These are phyloP conservation scores for Aspergillus floridensis DNA, from an alignment of 2,329 filamentous ascomycete genomes.

Conservation along the genomic window DNA sequence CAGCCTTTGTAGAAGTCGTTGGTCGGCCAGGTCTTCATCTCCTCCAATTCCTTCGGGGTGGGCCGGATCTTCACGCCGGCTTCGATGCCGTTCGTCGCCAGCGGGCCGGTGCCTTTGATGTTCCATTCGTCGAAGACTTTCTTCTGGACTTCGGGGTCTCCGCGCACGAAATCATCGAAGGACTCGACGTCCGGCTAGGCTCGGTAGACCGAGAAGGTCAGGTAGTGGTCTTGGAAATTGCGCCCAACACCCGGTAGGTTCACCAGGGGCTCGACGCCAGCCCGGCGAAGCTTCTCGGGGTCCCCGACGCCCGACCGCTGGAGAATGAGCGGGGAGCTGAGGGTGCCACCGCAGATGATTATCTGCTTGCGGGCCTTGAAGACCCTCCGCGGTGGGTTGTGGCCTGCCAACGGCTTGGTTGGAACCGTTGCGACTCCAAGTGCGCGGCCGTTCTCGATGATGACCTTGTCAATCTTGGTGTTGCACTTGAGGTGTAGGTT, in stretches of 20 bases:
- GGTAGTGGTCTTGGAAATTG: slow-evolving; percentile 75
- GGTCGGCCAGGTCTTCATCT: slow-evolving; percentile 71
- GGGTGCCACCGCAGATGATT: slow-evolving; percentile 68
- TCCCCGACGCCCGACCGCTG: slow-evolving; percentile 73
- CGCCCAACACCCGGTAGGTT: slow-evolving; percentile 71
- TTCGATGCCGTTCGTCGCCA: slow-evolving; percentile 76
- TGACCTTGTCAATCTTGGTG: slow-evolving; percentile 74
- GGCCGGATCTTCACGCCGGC: slow-evolving; percentile 76
- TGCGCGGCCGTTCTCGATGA: slow-evolving; percentile 69
- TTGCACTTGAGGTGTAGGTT: slow-evolving; percentile 72
- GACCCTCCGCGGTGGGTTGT: slow-evolving; percentile 52
- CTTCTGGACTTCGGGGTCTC: slow-evolving; percentile 70
- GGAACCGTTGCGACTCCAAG: slow-evolving; percentile 69
- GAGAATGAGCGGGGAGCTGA: slow-evolving; percentile 71
- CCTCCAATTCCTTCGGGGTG: slow-evolving; percentile 63
- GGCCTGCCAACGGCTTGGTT: slow-evolving; percentile 65
- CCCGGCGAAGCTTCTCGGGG: slow-evolving; percentile 66
- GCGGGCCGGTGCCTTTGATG: slow-evolving; percentile 71
- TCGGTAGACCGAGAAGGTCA: slow-evolving; percentile 68
- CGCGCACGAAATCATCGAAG: slow-evolving; percentile 77
- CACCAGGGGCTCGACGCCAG: slow-evolving; percentile 66
- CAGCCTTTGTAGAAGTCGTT: slow-evolving; percentile 68
- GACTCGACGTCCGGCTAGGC: slow-evolving; percentile 73
- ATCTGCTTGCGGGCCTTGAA: slow-evolving; percentile 72
- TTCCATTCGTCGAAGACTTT: slow-evolving; percentile 75